A percentile compares a stretch with the other conserved stretches of the same genome.
Evolutionary conservation across 192 early-diverging fungal genomes (phyloP).

Genomic region (Neocallimastix lanati): DNA sequence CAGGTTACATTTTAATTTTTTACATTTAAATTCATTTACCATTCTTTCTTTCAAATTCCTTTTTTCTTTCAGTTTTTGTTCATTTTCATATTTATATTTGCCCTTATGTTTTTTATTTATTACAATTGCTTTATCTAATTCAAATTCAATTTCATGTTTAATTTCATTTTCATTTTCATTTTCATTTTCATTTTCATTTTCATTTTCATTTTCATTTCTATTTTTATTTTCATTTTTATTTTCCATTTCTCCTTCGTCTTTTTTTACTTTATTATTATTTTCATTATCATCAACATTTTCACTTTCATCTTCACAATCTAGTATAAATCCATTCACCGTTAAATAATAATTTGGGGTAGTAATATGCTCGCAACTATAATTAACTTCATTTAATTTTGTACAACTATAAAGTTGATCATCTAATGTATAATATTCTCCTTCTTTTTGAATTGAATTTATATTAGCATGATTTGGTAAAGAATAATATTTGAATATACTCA

Average conservation of each 20-base stretch:
- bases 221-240: too few relatives aligned
- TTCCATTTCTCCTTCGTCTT: too few relatives aligned
- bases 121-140: too few relatives aligned
- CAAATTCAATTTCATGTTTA: too few relatives aligned
- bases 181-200: too few relatives aligned
- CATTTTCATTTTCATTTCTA: too few relatives aligned
- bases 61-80: too few relatives aligned
- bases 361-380: background rate
- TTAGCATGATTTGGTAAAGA: background rate
- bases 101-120: too few relatives aligned
- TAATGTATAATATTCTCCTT: background rate
- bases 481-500: background rate
- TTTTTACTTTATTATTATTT: background rate
- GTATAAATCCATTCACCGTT: background rate
- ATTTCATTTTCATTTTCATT: too few relatives aligned
- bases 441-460: background rate
- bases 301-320: background rate
- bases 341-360: background rate
- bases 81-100: too few relatives aligned
- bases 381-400: background rate
- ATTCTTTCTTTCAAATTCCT: too few relatives aligned
- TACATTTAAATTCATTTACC: background rate
- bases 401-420: background rate
- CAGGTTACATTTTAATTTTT: background rate
- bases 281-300: background rate